A percentile compares a stretch with the other conserved stretches of the same genome.
These are phyloP conservation scores for Phytophthora idaei DNA, from an alignment of 352 stramenopile species.

Conservation along the genomic window DNA sequence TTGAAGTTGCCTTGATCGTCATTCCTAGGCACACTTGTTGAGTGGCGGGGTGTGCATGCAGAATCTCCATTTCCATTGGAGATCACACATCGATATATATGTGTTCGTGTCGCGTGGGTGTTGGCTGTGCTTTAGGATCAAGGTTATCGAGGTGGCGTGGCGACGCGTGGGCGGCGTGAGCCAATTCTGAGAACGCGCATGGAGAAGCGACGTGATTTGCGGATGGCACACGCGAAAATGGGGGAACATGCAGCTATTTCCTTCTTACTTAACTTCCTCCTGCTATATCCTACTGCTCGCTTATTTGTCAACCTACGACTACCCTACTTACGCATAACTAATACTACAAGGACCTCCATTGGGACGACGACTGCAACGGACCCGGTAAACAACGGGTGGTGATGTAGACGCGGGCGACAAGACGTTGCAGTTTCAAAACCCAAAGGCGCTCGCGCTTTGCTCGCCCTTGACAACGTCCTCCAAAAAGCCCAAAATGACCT, in stretches of 20 bases:
- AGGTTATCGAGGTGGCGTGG: constrained; percentile 1
- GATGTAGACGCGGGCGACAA: constrained; percentile 31
- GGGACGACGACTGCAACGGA: constrained; percentile 30
- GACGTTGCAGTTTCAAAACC: constrained; percentile 61
- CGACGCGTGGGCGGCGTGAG: constrained; percentile 5
- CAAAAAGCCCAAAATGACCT: constrained; percentile 77
- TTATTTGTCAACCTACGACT: constrained; percentile 35
- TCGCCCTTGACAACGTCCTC: constrained; percentile 66
- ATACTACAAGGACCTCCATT: constrained; percentile 34
- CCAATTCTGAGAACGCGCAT: constrained; percentile 29
- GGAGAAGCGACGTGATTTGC: constrained; percentile 23
- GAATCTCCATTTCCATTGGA: too few relatives aligned
- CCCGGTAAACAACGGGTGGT: constrained; percentile 21
- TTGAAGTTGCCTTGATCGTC: too few relatives aligned
- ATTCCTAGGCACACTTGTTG: too few relatives aligned
- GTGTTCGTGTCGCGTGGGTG: constrained; percentile 8
- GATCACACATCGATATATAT: too few relatives aligned
- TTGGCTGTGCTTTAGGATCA: too few relatives aligned
- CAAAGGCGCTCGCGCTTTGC: constrained; percentile 71
- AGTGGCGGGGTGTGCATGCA: too few relatives aligned
- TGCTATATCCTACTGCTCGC: constrained; percentile 21
- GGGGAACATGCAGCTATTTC: constrained; percentile 10
- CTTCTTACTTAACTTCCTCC: constrained; percentile 11
- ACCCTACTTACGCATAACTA: constrained; percentile 38
- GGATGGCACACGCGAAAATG: background rate